phyloP scores from a whole-genome alignment of 208 protist genomes.

The Porcisia hertigi region DNA sequence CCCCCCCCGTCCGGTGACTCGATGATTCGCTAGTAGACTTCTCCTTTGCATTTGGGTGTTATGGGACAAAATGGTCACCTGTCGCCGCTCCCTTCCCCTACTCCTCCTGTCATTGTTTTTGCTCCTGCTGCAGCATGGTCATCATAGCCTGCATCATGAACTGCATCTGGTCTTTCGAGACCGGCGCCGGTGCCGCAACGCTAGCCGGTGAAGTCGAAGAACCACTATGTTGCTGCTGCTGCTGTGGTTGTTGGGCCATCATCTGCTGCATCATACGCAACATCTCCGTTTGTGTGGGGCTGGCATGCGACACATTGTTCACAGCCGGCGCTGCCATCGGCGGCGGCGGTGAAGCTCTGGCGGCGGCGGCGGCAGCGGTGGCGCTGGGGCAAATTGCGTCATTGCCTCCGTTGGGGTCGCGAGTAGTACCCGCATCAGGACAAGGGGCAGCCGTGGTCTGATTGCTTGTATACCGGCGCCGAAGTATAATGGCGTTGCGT shows the following conservation, averaged over 20 bases:
- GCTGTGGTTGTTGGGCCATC: conserved; percentile 17
- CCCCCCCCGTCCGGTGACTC: too few relatives aligned
- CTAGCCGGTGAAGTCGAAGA: background rate
- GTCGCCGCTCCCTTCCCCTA: background rate
- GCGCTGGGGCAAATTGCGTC: background rate
- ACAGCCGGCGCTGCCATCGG: conserved; percentile 1
- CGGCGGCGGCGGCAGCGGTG: background rate
- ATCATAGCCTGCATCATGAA: conserved; percentile 36
- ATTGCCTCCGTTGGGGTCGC: background rate
- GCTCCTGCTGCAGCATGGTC: conserved; percentile 35
- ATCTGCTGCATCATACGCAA: conserved; percentile 48
- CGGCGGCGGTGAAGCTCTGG: background rate
- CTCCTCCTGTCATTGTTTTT: conserved; percentile 1
- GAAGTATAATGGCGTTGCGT: conserved; percentile 18
- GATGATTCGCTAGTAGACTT: too few relatives aligned
- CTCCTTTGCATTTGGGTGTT: too few relatives aligned
- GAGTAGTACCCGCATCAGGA: background rate
- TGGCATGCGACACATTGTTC: background rate
- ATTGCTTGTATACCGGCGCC: conserved; percentile 19
- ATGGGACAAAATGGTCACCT: background rate
- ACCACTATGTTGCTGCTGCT: conserved; percentile 12
- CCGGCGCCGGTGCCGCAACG: background rate
- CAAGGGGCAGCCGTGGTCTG: background rate
- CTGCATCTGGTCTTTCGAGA: conserved; percentile 26
- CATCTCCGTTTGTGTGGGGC: conserved; percentile 37